Base-by-base conservation (phyloP, 2,329 filamentous ascomycete species). In the Aspergillus phoenicis region DNA sequence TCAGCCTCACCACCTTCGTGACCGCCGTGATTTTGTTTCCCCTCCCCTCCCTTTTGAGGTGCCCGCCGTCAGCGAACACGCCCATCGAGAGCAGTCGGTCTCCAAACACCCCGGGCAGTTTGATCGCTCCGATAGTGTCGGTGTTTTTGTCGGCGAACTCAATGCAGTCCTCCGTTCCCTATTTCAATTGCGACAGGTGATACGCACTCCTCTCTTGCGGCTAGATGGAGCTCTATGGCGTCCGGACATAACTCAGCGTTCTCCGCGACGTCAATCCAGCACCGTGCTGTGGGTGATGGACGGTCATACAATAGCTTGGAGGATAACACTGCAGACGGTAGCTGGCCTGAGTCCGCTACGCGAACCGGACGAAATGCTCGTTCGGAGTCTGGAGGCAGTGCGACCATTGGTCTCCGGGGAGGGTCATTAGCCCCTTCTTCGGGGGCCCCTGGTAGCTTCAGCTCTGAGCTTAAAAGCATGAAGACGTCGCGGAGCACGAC, bases 391-490 rank as follows among this genome's bases (percentile, higher is more conserved):
- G 80, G 81, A 58, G 78, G 82, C 62, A 82, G 82, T 71, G 82
- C 87, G 68, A 88, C 86, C 59, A 90, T 87, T 74, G 86, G 84
- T 52, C 85, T 88, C 17, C 86, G 90, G 57, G 86, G 59, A 49
- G 70, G 87, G 64, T 91, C 90, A 52, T 83, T 93, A 71, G 89
- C 88, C 63, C 86, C 90, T 13, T 87, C 88, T 38, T 83, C 87
- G 58, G 87, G 85, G 26, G 89, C 89, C 1, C 86, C 85, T 3
- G 93, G 93, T 47, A 97, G 92, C 81, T 97, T 97, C 82, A 96
- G 89, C 70, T 89, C 93, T 36, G 93, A 97, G 62, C 79, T 97
- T 69, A 91, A 90, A 71, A 91, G 88, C 70, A 84, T 89, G 72
- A 75, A 73, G 49, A 81, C 84, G 24, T 87, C 89, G 48, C 85